These are phyloP conservation scores for Aspergillus pseudonomiae DNA, from an alignment of 2,329 filamentous ascomycete genomes.

Conservation along the genomic window DNA sequence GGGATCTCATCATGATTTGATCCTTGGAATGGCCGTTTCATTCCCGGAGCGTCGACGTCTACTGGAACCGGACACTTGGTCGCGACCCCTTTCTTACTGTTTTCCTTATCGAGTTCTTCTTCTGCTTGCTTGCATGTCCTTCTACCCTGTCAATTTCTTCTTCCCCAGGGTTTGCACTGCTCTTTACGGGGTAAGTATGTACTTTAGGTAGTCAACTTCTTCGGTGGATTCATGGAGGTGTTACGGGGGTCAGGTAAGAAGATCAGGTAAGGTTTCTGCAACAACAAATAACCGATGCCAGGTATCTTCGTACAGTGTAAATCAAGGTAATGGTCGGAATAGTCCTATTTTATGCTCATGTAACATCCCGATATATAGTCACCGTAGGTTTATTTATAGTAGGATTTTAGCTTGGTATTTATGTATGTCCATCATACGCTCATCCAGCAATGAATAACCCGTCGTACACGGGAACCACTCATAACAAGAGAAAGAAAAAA, in stretches of 20 bases:
- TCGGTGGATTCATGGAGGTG: conserved; percentile 23
- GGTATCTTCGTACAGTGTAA: conserved; percentile 26
- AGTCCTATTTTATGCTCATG: conserved; percentile 6
- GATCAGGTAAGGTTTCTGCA: conserved; percentile 46
- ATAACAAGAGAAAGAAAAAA: conserved; percentile 22
- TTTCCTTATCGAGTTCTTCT: conserved; percentile 21
- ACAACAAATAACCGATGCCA: conserved; percentile 30
- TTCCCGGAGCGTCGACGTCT: conserved; percentile 9
- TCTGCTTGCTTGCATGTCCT: conserved; percentile 29
- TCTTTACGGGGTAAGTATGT: conserved; percentile 47
- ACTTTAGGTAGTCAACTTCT: conserved; percentile 39
- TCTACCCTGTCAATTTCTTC: conserved; percentile 24
- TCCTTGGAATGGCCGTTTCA: conserved; percentile 5
- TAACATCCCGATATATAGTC: neutral
- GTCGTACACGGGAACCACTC: conserved; percentile 10
- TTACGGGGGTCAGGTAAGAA: conserved; percentile 43
- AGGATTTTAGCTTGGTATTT: conserved; percentile 34
- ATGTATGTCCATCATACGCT: conserved; percentile 37
- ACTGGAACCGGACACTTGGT: neutral
- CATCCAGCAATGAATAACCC: conserved; percentile 27
- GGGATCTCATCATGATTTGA: neutral
- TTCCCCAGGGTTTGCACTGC: conserved; percentile 33
- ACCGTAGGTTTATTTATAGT: conserved; percentile 17
- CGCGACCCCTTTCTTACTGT: conserved; percentile 8
- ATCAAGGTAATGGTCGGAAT: conserved; percentile 20